phyloP scores from a whole-genome alignment of 2,329 filamentous ascomycete species.

The Coniosporium tulheliwenetii region DNA sequence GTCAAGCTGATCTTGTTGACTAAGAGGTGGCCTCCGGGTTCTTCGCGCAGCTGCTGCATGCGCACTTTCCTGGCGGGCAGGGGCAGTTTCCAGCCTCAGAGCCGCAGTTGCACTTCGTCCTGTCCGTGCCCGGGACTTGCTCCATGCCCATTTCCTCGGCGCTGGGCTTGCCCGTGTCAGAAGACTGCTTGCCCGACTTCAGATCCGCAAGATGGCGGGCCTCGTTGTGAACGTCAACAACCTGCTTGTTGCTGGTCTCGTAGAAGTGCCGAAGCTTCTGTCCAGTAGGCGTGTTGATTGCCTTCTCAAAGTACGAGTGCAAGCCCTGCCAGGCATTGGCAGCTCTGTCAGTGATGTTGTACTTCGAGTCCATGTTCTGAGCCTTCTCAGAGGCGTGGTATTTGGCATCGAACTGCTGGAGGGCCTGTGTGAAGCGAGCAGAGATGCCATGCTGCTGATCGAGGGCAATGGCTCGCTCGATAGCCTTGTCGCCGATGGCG shows the following conservation, averaged over 20 bases:
- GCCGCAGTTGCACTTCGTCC: constrained; percentile 32
- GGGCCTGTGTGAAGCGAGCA: constrained; percentile 58
- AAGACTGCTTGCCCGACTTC: constrained; percentile 44
- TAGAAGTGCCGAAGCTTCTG: constrained; percentile 84
- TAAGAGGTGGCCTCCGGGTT: constrained; percentile 15
- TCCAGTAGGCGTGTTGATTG: constrained; percentile 70
- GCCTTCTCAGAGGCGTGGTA: constrained; percentile 81
- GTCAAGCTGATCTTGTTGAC: too few relatives aligned
- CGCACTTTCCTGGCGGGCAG: constrained; percentile 30
- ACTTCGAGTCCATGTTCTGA: constrained; percentile 67
- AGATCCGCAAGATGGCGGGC: constrained; percentile 75
- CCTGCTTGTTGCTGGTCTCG: constrained; percentile 68
- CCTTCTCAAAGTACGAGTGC: constrained; percentile 88
- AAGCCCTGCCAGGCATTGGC: constrained; percentile 51
- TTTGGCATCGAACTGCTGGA: constrained; percentile 66
- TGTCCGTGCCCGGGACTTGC: constrained; percentile 22
- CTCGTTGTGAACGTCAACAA: constrained; percentile 85
- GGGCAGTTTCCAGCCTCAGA: constrained; percentile 25
- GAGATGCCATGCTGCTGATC: constrained; percentile 84
- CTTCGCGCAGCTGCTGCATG: constrained; percentile 31
- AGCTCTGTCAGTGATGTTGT: constrained; percentile 64
- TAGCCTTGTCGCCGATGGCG: constrained; percentile 58
- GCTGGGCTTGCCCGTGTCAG: constrained; percentile 11
- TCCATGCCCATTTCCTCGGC: neutral
- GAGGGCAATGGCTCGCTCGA: constrained; percentile 71